Evolutionary conservation across 1,284 basidiomycete species (phyloP), one percentile per base, ranked within the genome.

Genomic region (Athelia sp.): DNA sequence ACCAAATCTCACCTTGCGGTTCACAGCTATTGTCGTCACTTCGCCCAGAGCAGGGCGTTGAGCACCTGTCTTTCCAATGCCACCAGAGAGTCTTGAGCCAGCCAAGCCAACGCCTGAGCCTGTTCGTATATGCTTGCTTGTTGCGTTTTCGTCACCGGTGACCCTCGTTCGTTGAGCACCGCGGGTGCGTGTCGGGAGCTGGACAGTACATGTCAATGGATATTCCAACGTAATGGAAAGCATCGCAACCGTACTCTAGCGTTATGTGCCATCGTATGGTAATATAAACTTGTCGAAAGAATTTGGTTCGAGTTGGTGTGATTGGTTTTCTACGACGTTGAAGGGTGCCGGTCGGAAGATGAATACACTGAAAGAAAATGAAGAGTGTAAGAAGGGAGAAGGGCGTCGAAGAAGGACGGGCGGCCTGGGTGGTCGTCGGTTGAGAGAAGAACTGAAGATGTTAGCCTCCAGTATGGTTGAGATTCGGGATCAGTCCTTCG

Each of bases 101-200:
- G 65, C 58, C 49, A 69, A 57, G 46, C 69, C 62, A 54, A 68
- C 68, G 54, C 70, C 74, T 15, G 83, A 83, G 19, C 72, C 56
- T 58, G 85, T 81, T 52, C 84, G 81, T 43, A 73, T 58, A 58
- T 87, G 81, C 66, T 72, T 79, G 59, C 74, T 79, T 57, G 74
- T 75, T 44, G 86, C 82, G 60, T 90, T 90, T 71, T 90, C 87
- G 61, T 90, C 87, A 51, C 65, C 67, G 53, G 73, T 72, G 47
- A 66, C 76, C 68, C 84, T 87, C 61, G 71, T 65, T 60, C 87
- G 84, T 63, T 76, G 78, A 53, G 70, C 50, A 70, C 60, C 48
- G 60, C 79, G 75, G 38, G 61, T 56, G 44, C 69, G 69, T 48
- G 63, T 57, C 49, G 69, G 69, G 50, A 62, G 46, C 69, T 62